These are phyloP conservation scores for Mycena vulgaris DNA, from an alignment of 768 basidiomycete genomes.

Conservation along the genomic window DNA sequence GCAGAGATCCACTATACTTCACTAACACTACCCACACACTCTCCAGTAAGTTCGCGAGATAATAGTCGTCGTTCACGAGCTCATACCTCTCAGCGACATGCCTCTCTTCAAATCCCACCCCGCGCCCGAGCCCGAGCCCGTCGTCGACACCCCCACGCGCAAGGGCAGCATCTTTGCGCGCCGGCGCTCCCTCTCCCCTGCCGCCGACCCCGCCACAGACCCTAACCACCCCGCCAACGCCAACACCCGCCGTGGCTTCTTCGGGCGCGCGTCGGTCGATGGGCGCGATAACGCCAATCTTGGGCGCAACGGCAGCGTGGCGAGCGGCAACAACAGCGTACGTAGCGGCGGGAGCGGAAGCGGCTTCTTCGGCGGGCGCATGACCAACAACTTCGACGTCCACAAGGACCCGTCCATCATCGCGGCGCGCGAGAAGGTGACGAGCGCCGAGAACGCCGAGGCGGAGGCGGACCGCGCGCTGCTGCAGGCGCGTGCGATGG, in stretches of 20 bases:
- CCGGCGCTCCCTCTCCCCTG: conserved; percentile 39
- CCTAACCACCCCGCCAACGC: conserved; percentile 14
- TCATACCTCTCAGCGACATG: conserved; percentile 28
- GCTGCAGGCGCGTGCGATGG: conserved; percentile 49
- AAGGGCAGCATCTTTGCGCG: conserved; percentile 43
- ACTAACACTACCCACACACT: background rate
- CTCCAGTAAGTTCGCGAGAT: background rate
- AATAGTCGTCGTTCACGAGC: background rate
- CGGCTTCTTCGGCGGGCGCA: conserved; percentile 35
- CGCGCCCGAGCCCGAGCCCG: conserved; percentile 32
- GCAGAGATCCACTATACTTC: background rate
- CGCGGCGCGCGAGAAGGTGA: conserved; percentile 55
- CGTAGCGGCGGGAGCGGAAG: conserved; percentile 26
- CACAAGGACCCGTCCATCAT: conserved; percentile 55
- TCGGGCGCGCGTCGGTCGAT: conserved; percentile 39
- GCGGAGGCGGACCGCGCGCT: conserved; percentile 55
- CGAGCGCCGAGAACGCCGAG: conserved; percentile 56
- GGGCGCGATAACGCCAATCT: background rate
- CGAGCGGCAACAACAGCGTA: conserved; percentile 24
- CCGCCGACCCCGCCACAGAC: conserved; percentile 10
- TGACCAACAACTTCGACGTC: conserved; percentile 23
- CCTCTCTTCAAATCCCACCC: conserved; percentile 46
- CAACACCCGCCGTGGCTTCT: conserved; percentile 34
- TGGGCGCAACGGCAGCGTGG: conserved; percentile 20
- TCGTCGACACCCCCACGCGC: conserved; percentile 27